These are phyloP conservation scores for Coprinopsis cinerea DNA, from an alignment of 768 basidiomycete genomes.

Conservation along the genomic window DNA sequence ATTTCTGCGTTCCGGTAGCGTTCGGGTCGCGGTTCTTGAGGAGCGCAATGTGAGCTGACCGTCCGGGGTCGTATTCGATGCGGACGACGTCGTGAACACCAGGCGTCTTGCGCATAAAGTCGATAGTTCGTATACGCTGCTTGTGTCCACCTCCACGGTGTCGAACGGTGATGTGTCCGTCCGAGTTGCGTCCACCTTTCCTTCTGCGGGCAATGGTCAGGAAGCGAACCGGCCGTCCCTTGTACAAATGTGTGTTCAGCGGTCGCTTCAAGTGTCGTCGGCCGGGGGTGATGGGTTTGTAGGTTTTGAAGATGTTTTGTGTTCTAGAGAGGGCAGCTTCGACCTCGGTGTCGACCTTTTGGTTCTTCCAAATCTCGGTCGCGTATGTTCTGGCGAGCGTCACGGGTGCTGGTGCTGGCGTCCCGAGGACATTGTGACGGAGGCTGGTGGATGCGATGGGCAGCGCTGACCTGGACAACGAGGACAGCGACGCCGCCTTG, in stretches of 20 bases:
- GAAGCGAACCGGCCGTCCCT: slow-evolving; percentile 75
- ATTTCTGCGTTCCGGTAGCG: slow-evolving; percentile 50
- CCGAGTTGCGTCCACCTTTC: slow-evolving; percentile 80
- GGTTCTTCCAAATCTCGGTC: slow-evolving; percentile 32
- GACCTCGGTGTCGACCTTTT: slow-evolving; percentile 27
- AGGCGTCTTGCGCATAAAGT: slow-evolving; percentile 73
- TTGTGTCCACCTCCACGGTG: slow-evolving; percentile 89
- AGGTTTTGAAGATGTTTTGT: slow-evolving; percentile 71
- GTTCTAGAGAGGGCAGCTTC: slow-evolving; percentile 43
- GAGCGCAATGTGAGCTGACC: slow-evolving; percentile 92
- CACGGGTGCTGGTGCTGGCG: slow-evolving; percentile 11
- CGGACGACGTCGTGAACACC: slow-evolving; percentile 87
- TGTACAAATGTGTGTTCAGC: slow-evolving; percentile 74
- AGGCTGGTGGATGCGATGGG: slow-evolving; percentile 18
- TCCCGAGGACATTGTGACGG: neutral
- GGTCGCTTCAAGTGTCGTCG: slow-evolving; percentile 86
- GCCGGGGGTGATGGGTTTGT: slow-evolving; percentile 82
- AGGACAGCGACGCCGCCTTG: neutral
- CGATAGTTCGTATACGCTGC: slow-evolving; percentile 78
- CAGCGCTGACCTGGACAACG: slow-evolving; percentile 8
- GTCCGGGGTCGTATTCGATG: slow-evolving; percentile 94
- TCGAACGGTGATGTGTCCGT: slow-evolving; percentile 83
- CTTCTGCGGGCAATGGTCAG: slow-evolving; percentile 80
- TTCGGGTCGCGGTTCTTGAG: slow-evolving; percentile 55
- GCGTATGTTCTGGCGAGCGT: slow-evolving; percentile 31